Evolutionary conservation across 2,329 filamentous ascomycete genomes (phyloP), one percentile per base, ranked within the genome.

Genomic region (Periconia sp.): DNA sequence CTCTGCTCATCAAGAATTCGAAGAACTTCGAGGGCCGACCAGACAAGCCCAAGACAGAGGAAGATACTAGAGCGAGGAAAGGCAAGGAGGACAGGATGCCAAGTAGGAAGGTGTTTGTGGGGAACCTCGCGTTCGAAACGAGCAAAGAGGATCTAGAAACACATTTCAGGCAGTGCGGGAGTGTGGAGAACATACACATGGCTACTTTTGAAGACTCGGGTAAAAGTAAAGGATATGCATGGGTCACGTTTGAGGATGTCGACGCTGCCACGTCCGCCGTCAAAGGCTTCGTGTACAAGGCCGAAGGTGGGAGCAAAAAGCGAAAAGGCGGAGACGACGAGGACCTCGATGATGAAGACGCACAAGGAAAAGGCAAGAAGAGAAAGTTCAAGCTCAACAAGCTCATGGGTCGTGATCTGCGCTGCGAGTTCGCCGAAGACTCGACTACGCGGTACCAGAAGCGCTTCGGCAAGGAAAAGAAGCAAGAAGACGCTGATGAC

Each of bases 161-260:
- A 52, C 89, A 96, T 65, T 97, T 96, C 69, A 80, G 80, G 35
- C 89, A 86, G 67, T 97, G 92, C 66, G 94, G 94, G 36, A 79
- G 86, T 50, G 83, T 97, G 49, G 83, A 86, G 39, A 88, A 88
- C 74, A 81, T 90, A 52, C 92, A 95, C 73, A 78, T 97, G 55
- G 94, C 94, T 3, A 96, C 92, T 0, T 99, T 99, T 65, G 89
- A 97, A 70, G 95, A 99, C 69, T 87, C 87, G 15, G 94, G 94
- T 30, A 99, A 97, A 75, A 99, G 94, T 77, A 97, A 97, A 75
- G 95, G 94, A 13, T 99, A 87, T 73, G 94, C 87, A 5, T 99
- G 94, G 92, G 84, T 99, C 48, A 89, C 89, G 49, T 99, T 97
- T 71, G 85, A 86, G 65, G 85, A 91, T 36, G 65, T 92, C 9